Evolutionary conservation across 108 stramenopile species (phyloP).

Genomic region (Nitzschia sp.): DNA sequence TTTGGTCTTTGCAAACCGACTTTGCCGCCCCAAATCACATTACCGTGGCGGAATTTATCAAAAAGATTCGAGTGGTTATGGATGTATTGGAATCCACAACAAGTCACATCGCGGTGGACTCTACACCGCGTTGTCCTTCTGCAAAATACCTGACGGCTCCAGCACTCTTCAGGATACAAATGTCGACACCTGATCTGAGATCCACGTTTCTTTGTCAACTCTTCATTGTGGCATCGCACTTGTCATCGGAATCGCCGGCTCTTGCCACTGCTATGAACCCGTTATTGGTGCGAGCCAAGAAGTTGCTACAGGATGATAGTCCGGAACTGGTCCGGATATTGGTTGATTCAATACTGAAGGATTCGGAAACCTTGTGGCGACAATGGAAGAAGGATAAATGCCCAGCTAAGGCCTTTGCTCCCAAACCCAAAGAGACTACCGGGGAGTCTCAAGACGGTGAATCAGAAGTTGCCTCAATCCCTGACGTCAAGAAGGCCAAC

Average conservation of each 20-base stretch:
- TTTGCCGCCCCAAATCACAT: slow-evolving; percentile 66
- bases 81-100: slow-evolving; percentile 57
- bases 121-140: slow-evolving; percentile 18
- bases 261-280: slow-evolving; percentile 35
- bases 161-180: slow-evolving; percentile 57
- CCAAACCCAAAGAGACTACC: slow-evolving; percentile 18
- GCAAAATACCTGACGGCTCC: slow-evolving; percentile 64
- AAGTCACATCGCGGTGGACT: not conserved
- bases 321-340: slow-evolving; percentile 17
- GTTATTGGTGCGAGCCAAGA: slow-evolving; percentile 45
- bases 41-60: slow-evolving; percentile 47
- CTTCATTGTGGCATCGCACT: slow-evolving; percentile 58
- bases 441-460: not conserved
- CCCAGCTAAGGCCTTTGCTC: slow-evolving; percentile 37
- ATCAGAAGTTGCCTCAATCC: not conserved
- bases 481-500: slow-evolving; percentile 1
- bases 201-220: slow-evolving; percentile 65
- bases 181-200: slow-evolving; percentile 58
- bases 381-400: slow-evolving; percentile 82
- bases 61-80: slow-evolving; percentile 46
- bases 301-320: slow-evolving; percentile 30
- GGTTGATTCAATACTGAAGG: slow-evolving; percentile 45
- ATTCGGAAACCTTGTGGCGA: slow-evolving; percentile 64
- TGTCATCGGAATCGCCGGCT: slow-evolving; percentile 43
- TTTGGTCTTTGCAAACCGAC: slow-evolving; percentile 78